These are phyloP conservation scores for Poterioochromonas sp. DNA, from an alignment of 352 stramenopile genomes.

Conservation along the genomic window DNA sequence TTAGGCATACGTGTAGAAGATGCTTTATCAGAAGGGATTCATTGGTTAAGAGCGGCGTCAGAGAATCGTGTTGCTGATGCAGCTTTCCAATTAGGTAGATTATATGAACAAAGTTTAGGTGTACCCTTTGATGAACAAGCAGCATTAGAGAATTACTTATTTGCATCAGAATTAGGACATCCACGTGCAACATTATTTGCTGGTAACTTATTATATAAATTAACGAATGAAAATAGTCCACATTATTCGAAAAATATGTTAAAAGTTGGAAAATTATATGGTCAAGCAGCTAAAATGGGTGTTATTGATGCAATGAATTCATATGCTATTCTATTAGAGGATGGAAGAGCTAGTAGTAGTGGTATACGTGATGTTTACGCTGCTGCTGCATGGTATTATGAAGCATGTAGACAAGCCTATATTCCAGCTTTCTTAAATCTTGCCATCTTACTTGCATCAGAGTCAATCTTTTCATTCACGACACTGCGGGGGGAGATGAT, in stretches of 20 bases:
- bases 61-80: slow-evolving; percentile 5
- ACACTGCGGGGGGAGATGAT: not conserved
- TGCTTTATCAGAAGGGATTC: not conserved
- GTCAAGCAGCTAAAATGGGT: not conserved
- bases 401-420: not conserved
- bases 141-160: not conserved
- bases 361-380: not conserved
- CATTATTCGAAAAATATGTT: not conserved
- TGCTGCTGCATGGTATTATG: not conserved
- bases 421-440: not conserved
- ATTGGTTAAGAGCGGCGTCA: not conserved
- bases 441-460: not conserved
- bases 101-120: slow-evolving; percentile 21
- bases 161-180: not conserved
- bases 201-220: slow-evolving; percentile 14
- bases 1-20: not conserved
- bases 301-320: not conserved
- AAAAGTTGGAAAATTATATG: not conserved
- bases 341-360: not conserved
- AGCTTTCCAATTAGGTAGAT: slow-evolving; percentile 1
- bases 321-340: slow-evolving; percentile 10
- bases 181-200: not conserved
- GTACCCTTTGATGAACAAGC: not conserved
- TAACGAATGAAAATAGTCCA: not conserved
- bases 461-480: not conserved